These are phyloP conservation scores for Penicillium pulvis DNA, from an alignment of 495 filamentous ascomycete genomes.

Conservation along the genomic window DNA sequence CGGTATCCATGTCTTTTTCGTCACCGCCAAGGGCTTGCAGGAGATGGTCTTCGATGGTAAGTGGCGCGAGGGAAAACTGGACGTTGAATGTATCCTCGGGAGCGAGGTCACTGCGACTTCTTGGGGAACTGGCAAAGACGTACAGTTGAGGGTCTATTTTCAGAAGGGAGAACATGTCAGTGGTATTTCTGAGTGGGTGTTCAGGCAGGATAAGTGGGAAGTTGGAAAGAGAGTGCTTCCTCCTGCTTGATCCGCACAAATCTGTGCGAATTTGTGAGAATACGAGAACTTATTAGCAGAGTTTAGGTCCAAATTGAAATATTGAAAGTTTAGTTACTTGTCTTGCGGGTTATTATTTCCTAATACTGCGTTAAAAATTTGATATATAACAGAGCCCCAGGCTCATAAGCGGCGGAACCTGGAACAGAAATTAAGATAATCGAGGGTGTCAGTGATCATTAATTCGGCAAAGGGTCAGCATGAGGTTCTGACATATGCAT, in stretches of 20 bases:
- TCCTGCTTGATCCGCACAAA: conserved; percentile 11
- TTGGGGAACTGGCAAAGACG: conserved; percentile 13
- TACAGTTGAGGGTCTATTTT: conserved; percentile 20
- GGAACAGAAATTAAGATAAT: too few relatives aligned
- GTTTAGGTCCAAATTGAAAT: too few relatives aligned
- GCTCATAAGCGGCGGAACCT: too few relatives aligned
- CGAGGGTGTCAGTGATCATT: too few relatives aligned
- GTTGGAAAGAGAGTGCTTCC: conserved; percentile 16
- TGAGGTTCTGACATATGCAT: too few relatives aligned
- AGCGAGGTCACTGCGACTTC: conserved; percentile 16
- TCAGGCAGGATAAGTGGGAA: conserved; percentile 10
- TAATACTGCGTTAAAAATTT: too few relatives aligned
- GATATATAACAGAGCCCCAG: too few relatives aligned
- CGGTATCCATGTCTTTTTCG: conserved; percentile 16
- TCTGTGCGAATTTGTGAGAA: too few relatives aligned
- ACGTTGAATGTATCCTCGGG: conserved; percentile 15
- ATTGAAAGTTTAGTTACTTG: too few relatives aligned
- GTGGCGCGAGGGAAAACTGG: conserved; percentile 12
- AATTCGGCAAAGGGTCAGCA: too few relatives aligned
- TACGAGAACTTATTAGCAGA: too few relatives aligned
- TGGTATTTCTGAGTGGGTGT: conserved; percentile 19
- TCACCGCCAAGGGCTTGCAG: conserved; percentile 1
- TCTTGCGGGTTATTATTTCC: too few relatives aligned
- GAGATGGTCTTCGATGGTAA: conserved; percentile 15
- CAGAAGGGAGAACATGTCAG: conserved; percentile 21